A percentile compares a stretch with the other conserved stretches of the same genome.
These are phyloP conservation scores for Ceratocystis eucalypticola DNA, from an alignment of 2,329 filamentous ascomycete species.

Conservation along the genomic window DNA sequence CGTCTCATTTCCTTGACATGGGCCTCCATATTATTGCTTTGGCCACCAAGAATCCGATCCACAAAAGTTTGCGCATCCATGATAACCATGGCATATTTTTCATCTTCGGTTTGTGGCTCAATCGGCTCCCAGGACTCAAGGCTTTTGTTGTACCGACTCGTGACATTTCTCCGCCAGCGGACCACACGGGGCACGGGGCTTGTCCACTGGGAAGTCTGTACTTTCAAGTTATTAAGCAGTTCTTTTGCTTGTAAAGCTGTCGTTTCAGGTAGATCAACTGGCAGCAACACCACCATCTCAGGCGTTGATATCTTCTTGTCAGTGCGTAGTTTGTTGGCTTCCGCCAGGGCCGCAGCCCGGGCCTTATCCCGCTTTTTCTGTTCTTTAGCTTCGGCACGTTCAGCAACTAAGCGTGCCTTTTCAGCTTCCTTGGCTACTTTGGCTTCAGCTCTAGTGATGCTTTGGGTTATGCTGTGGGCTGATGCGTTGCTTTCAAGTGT, in stretches of 20 bases:
- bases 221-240: conserved; percentile 38
- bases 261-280: conserved; percentile 39
- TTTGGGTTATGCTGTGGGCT: neutral
- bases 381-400: neutral
- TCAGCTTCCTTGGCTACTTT: conserved; percentile 38
- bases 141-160: conserved; percentile 47
- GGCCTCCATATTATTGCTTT: conserved; percentile 25
- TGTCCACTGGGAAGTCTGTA: conserved; percentile 34
- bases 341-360: conserved; percentile 51
- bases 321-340: conserved; percentile 58
- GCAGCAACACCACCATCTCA: conserved; percentile 67
- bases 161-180: conserved; percentile 56
- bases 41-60: conserved; percentile 37
- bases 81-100: conserved; percentile 49
- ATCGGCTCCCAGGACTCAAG: conserved; percentile 53
- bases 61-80: conserved; percentile 54
- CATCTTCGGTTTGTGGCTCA: conserved; percentile 36
- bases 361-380: conserved; percentile 29
- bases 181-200: conserved; percentile 41
- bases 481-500: neutral
- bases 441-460: neutral
- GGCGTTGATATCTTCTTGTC: conserved; percentile 60
- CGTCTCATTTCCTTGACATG: conserved; percentile 31
- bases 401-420: conserved; percentile 33
- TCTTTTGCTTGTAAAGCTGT: conserved; percentile 34